Conservation (phyloP, 2,329 filamentous ascomycete genomes). For the Xylaria sp. region DNA sequence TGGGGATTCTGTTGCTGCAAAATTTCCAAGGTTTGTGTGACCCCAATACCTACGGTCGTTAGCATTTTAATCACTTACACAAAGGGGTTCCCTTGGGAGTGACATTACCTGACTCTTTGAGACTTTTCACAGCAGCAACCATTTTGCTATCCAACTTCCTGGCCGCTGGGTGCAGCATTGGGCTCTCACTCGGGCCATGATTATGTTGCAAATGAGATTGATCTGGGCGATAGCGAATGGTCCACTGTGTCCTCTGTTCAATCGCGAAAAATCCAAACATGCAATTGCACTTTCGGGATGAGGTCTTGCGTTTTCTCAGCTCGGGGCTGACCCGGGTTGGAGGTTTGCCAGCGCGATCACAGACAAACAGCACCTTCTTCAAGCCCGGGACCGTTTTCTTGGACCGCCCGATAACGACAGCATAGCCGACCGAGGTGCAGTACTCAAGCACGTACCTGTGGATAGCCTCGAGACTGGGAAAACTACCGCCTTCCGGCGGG, state of each 20-base stretch:
- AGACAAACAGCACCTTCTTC: slow-evolving; percentile 64
- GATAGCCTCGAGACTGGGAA: slow-evolving; percentile 58
- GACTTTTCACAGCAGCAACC: slow-evolving; percentile 60
- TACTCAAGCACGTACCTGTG: slow-evolving; percentile 60
- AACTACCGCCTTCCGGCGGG: slow-evolving; percentile 59
- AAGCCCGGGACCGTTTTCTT: slow-evolving; percentile 63
- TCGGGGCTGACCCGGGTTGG: slow-evolving; percentile 58
- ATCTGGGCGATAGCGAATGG: slow-evolving; percentile 59
- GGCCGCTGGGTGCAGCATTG: slow-evolving; percentile 60
- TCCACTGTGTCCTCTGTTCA: slow-evolving; percentile 62
- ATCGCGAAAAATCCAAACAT: slow-evolving; percentile 67
- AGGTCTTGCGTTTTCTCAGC: slow-evolving; percentile 59
- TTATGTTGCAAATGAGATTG: slow-evolving; percentile 55
- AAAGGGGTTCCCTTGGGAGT: slow-evolving; percentile 2
- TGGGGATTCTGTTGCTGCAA: slow-evolving; percentile 59
- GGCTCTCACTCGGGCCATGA: slow-evolving; percentile 61
- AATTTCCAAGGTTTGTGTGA: slow-evolving; percentile 61
- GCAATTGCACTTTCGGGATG: slow-evolving; percentile 63
- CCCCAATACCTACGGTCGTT: slow-evolving; percentile 50
- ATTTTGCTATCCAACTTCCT: slow-evolving; percentile 62
- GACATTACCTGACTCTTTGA: slow-evolving; percentile 59
- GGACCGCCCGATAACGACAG: slow-evolving; percentile 61
- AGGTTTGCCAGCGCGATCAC: slow-evolving; percentile 59
- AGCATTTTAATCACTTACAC: slow-evolving; percentile 26
- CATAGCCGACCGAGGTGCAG: slow-evolving; percentile 62